Evolutionary conservation across 495 filamentous ascomycete genomes (phyloP), one percentile per base, ranked within the genome.

Genomic region (Lentithecium fluviatile): DNA sequence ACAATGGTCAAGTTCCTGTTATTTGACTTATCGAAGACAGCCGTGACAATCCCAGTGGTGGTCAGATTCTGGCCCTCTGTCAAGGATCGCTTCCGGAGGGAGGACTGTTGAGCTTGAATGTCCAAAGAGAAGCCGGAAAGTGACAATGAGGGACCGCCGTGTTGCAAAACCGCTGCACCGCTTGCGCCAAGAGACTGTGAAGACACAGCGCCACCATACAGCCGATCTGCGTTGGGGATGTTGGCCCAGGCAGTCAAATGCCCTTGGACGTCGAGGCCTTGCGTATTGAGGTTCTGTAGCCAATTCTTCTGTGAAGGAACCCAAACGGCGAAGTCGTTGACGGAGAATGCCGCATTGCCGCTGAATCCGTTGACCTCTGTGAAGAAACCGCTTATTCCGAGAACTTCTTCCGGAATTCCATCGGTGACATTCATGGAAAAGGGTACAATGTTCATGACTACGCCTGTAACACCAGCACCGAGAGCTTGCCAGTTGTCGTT

Each of bases 241-340:
- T 84, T 76, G 32, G 86, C 78, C 25, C 82, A 80, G 11, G 89
- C 80, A 2, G 85, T 86, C 36, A 99, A 77, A 40, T 86, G 70
- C 17, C 94, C 94, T 54, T 77, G 74, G 62, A 94, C 82, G 15
- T 81, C 75, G 57, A 88, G 82, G 47, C 83, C 78, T n/a, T 80
- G 74, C 40, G 83, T 71, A 45, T 89, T 76, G 40, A 97, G 76
- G 64, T 91, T 93, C 71, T 90, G 84, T 21, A 97, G 75, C 94
- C 94, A 99, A 69, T 95, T 90, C 40, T 83, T 82, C 48, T 79
- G 81, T 5, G 91, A 94, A 20, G 91, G 90, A n/a, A 97, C 87
- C 94, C 94, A 99, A 23, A 97, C 77, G 26, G 88, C 94, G 69
- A 97, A 92, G 0, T 91, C 90, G 48, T 81, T 70, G 1, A 85